Conservation (phyloP, 768 basidiomycete species). For the Daedaleopsis nitida region DNA sequence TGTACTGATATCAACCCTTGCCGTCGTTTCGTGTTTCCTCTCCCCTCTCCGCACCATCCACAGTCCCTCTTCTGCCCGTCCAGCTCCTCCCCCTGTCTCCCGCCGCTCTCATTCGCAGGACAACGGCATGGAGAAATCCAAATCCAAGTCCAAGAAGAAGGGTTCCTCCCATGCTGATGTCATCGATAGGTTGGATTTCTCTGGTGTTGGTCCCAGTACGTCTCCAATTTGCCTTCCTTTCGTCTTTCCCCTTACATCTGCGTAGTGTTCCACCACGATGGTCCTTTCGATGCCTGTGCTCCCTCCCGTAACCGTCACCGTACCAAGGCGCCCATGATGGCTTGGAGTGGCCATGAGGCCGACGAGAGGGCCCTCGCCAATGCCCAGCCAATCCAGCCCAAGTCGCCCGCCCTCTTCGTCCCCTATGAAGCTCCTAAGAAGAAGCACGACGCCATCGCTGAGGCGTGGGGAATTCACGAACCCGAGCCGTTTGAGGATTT, state of each 20-base stretch:
- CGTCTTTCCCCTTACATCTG: conserved; percentile 4
- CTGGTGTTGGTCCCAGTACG: conserved; percentile 83
- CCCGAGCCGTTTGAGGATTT: conserved; percentile 92
- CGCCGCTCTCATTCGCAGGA: conserved; percentile 56
- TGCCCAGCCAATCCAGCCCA: conserved; percentile 25
- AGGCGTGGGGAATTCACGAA: conserved; percentile 92
- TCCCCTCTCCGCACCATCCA: conserved; percentile 10
- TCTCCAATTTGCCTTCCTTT: conserved; percentile 23
- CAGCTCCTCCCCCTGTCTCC: conserved; percentile 26
- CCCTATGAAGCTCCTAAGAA: conserved; percentile 72
- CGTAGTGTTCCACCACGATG: conserved; percentile 89
- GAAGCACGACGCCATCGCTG: conserved; percentile 86
- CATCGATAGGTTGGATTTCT: conserved; percentile 86
- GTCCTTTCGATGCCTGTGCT: conserved; percentile 90
- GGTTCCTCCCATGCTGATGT: conserved; percentile 84
- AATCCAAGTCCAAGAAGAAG: conserved; percentile 56
- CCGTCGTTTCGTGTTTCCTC: conserved; percentile 1
- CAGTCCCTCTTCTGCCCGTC: conserved; percentile 26
- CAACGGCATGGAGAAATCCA: conserved; percentile 46
- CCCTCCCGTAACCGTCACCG: conserved; percentile 85
- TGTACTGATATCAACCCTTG: conserved; percentile 11
- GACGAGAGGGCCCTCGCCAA: conserved; percentile 39
- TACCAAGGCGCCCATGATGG: conserved; percentile 80
- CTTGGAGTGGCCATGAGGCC: conserved; percentile 59
- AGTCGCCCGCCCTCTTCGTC: conserved; percentile 36